Conservation (phyloP, 495 filamentous ascomycete genomes). For the Clohesyomyces aquaticus region DNA sequence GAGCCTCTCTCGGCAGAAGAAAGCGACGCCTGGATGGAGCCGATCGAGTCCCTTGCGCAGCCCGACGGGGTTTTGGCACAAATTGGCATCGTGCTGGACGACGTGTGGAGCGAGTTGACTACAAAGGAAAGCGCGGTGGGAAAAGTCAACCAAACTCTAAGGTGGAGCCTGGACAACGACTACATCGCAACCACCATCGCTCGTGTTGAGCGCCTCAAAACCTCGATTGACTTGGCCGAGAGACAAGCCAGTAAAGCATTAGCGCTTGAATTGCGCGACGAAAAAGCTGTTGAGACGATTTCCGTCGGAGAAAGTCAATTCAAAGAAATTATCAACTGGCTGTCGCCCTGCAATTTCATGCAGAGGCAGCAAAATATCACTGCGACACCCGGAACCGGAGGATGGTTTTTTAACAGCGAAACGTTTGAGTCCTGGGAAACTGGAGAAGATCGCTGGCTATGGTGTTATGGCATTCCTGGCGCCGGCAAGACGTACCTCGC, state of each 20-base stretch:
- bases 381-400: slow-evolving; percentile 23
- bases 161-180: slow-evolving; percentile 23
- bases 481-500: slow-evolving; percentile 28
- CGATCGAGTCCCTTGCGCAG: slow-evolving; percentile 21
- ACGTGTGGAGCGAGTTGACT: slow-evolving; percentile 22
- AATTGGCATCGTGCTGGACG: slow-evolving; percentile 10
- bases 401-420: slow-evolving; percentile 24
- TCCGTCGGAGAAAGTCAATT: slow-evolving; percentile 14
- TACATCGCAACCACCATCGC: slow-evolving; percentile 21
- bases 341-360: slow-evolving; percentile 26
- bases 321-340: slow-evolving; percentile 33
- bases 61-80: slow-evolving; percentile 24
- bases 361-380: slow-evolving; percentile 29
- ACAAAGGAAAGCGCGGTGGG: slow-evolving; percentile 3
- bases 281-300: slow-evolving; percentile 5
- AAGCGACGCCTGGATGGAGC: slow-evolving; percentile 27
- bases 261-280: slow-evolving; percentile 24
- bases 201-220: slow-evolving; percentile 23
- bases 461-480: slow-evolving; percentile 32
- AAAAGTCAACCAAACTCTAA: slow-evolving; percentile 20
- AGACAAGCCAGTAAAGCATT: slow-evolving; percentile 22
- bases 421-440: slow-evolving; percentile 20
- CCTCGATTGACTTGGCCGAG: slow-evolving; percentile 17
- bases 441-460: slow-evolving; percentile 23
- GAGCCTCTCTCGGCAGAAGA: slow-evolving; percentile 19